Percentiles rank a stretch among this genome's conserved stretches.
phyloP scores from a whole-genome alignment of 225 moss, liverwort and hornwort genomes.

The Neckera pumila region DNA sequence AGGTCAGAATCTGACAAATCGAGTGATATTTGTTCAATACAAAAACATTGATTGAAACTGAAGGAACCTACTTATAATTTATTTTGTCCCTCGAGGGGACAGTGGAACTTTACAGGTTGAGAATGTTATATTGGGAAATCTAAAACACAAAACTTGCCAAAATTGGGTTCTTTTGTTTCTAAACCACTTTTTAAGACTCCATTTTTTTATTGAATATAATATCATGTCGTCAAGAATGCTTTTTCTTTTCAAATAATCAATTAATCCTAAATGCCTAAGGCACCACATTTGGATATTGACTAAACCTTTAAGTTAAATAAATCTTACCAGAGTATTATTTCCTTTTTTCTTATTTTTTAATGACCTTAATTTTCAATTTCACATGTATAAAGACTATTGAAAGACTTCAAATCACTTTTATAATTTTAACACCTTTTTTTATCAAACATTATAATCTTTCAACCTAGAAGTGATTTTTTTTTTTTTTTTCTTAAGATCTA shows the following conservation, averaged over 20 bases:
- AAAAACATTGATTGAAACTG: too few relatives aligned
- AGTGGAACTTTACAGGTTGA: accelerated
- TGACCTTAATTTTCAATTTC: neutral
- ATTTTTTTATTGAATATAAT: neutral
- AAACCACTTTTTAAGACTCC: neutral
- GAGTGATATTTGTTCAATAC: too few relatives aligned
- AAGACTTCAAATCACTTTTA: neutral
- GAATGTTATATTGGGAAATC: neutral
- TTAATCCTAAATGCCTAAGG: neutral
- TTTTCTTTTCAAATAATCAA: neutral
- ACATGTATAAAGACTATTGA: neutral
- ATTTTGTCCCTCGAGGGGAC: accelerated
- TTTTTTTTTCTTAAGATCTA: neutral
- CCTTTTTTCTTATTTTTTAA: neutral
- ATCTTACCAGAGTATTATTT: neutral
- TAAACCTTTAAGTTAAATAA: neutral
- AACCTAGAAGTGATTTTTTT: neutral
- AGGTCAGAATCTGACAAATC: too few relatives aligned
- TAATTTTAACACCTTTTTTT: neutral
- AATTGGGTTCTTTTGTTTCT: neutral
- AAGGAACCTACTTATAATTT: accelerated
- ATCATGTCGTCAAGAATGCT: neutral
- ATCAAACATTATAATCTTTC: neutral
- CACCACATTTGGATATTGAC: neutral
- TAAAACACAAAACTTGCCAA: neutral